These are phyloP conservation scores for Pseudogymnoascus sp. DNA, from an alignment of 2,329 filamentous ascomycete species.

Conservation along the genomic window DNA sequence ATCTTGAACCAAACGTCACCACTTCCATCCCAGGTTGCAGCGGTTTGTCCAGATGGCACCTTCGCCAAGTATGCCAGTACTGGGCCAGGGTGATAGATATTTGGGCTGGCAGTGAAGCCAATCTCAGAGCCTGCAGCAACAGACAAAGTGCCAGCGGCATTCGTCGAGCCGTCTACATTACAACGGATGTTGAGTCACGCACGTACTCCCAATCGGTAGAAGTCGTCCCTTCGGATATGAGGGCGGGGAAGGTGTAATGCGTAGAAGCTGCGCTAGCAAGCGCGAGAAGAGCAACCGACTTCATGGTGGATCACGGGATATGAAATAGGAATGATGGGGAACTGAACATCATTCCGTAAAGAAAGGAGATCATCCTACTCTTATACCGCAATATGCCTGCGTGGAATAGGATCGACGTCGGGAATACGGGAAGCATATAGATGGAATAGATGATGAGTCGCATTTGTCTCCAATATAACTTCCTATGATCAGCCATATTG, in stretches of 20 bases:
- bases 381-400: not conserved
- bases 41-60: not conserved
- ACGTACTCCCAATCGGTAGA: slow-evolving; percentile 20
- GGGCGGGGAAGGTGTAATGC: slow-evolving; percentile 19
- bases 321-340: not conserved
- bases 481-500: not conserved
- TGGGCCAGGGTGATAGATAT: slow-evolving; percentile 24
- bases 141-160: slow-evolving; percentile 14
- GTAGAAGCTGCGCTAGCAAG: slow-evolving; percentile 16
- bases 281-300: slow-evolving; percentile 13
- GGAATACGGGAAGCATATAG: not conserved
- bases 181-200: slow-evolving; percentile 32
- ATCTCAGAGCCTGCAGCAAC: slow-evolving; percentile 21
- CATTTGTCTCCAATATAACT: not conserved
- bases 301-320: not conserved
- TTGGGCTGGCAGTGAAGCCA: slow-evolving; percentile 19
- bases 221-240: slow-evolving; percentile 14
- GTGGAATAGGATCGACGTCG: not conserved
- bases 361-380: not conserved
- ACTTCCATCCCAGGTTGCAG: not conserved
- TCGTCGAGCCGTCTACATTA: slow-evolving; percentile 26
- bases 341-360: not conserved
- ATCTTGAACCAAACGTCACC: slow-evolving; percentile 24
- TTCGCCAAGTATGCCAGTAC: slow-evolving; percentile 16
- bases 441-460: not conserved